These are phyloP conservation scores for Protea cynaroides DNA, from an alignment of 164 flowering plant genomes.

Conservation along the genomic window DNA sequence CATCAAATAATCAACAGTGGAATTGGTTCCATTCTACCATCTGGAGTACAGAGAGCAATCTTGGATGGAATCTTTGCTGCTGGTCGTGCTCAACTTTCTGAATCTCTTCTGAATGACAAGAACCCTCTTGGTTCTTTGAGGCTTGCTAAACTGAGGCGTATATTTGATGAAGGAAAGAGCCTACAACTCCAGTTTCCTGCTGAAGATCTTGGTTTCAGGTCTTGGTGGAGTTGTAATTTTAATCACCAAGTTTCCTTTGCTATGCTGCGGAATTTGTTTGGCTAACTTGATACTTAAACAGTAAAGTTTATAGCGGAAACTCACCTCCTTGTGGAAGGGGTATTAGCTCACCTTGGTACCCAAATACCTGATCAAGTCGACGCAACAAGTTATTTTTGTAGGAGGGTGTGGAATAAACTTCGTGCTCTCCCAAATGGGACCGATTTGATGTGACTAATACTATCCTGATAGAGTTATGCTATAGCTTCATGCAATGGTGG, in stretches of 20 bases:
- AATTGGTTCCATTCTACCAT: constrained; percentile 68
- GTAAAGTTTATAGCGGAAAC: too few relatives aligned
- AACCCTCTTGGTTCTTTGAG: constrained; percentile 81
- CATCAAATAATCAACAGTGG: constrained; percentile 54
- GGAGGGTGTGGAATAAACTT: background rate
- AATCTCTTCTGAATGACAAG: constrained; percentile 56
- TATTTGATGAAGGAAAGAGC: constrained; percentile 93
- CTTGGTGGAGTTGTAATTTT: background rate
- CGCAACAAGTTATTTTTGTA: too few relatives aligned
- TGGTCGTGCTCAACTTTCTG: constrained; percentile 82
- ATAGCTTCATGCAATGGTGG: background rate
- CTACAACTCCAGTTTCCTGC: constrained; percentile 99
- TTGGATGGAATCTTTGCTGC: constrained; percentile 71
- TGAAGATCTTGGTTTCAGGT: constrained; percentile 99
- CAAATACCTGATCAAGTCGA: too few relatives aligned
- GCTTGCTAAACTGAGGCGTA: constrained; percentile 61
- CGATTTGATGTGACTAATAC: background rate
- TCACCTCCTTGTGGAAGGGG: too few relatives aligned
- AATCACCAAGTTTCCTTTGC: background rate
- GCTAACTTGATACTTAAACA: background rate
- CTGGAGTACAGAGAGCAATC: constrained; percentile 59
- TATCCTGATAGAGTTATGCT: background rate
- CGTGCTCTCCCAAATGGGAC: background rate
- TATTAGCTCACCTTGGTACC: too few relatives aligned
- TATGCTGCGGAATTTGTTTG: background rate